Percentiles rank a stretch among this genome's conserved stretches.
These are phyloP conservation scores for Psilocybe tampanensis DNA, from an alignment of 768 basidiomycete species.

Conservation along the genomic window DNA sequence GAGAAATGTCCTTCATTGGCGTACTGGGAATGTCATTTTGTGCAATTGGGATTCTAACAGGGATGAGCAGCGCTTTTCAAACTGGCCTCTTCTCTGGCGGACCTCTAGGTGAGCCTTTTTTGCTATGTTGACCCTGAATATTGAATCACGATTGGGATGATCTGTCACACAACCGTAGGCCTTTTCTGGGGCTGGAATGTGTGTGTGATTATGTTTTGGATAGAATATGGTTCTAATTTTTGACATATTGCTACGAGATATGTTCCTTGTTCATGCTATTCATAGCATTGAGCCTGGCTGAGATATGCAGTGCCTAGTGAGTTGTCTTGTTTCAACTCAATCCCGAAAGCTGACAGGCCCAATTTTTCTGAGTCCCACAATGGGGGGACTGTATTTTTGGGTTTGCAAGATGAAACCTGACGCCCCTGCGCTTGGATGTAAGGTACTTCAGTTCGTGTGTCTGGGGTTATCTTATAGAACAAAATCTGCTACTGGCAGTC, in stretches of 20 bases:
- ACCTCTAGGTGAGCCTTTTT: conserved; percentile 39
- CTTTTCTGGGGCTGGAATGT: conserved; percentile 70
- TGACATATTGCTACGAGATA: conserved; percentile 31
- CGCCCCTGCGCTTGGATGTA: conserved; percentile 53
- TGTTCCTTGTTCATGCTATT: conserved; percentile 62
- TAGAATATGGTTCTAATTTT: background rate
- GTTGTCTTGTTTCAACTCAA: conserved; percentile 16
- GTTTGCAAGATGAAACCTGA: conserved; percentile 63
- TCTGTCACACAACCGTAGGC: conserved; percentile 14
- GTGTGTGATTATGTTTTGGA: conserved; percentile 1
- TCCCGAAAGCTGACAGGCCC: background rate
- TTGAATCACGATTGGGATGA: background rate
- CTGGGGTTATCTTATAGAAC: background rate
- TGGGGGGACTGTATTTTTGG: conserved; percentile 67
- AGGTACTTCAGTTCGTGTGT: conserved; percentile 15
- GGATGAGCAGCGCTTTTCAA: conserved; percentile 63
- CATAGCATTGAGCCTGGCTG: conserved; percentile 56
- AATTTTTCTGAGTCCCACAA: conserved; percentile 42
- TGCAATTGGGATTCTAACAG: conserved; percentile 60
- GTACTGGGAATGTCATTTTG: conserved; percentile 64
- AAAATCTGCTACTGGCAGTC: conserved; percentile 18
- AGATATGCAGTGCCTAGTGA: conserved; percentile 61
- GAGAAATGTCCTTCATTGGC: conserved; percentile 61
- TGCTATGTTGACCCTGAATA: background rate
- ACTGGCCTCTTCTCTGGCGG: conserved; percentile 61